Evolutionary conservation across 1,284 basidiomycete genomes (phyloP).

Genomic region (Flammula alnicola): DNA sequence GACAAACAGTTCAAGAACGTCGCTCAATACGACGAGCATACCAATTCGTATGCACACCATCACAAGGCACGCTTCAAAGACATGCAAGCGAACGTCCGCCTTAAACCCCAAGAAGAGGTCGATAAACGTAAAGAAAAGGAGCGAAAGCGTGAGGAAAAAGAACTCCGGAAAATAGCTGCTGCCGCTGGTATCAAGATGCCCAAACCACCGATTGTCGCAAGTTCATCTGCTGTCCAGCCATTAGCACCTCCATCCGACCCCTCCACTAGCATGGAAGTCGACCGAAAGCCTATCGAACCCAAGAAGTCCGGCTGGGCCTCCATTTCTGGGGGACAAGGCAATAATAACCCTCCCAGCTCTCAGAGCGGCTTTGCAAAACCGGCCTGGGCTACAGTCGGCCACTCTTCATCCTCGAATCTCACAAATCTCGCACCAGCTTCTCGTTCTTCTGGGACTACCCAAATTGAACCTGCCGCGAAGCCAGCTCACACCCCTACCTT

Average conservation of each 20-base stretch:
- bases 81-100: constrained; percentile 71
- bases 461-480: neutral
- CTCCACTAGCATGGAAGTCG: constrained; percentile 32
- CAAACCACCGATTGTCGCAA: constrained; percentile 44
- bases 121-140: constrained; percentile 83
- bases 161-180: constrained; percentile 77
- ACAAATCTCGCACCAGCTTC: constrained; percentile 26
- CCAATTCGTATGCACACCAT: constrained; percentile 83
- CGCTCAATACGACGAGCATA: constrained; percentile 84
- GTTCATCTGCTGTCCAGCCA: constrained; percentile 22
- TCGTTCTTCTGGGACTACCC: constrained; percentile 12
- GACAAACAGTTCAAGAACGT: constrained; percentile 85
- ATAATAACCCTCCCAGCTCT: constrained; percentile 2
- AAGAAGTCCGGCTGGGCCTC: constrained; percentile 56
- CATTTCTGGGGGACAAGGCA: constrained; percentile 29
- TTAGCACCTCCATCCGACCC: constrained; percentile 16
- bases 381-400: constrained; percentile 61
- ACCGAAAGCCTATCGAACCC: constrained; percentile 32
- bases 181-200: constrained; percentile 76
- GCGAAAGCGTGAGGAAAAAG: constrained; percentile 79
- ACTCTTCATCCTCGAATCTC: constrained; percentile 27
- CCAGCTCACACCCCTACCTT: constrained; percentile 47
- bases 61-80: constrained; percentile 79
- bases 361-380: constrained; percentile 52
- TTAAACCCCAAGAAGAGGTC: constrained; percentile 62